phyloP scores from a whole-genome alignment of 768 basidiomycete species.

The Boletus sp. region DNA sequence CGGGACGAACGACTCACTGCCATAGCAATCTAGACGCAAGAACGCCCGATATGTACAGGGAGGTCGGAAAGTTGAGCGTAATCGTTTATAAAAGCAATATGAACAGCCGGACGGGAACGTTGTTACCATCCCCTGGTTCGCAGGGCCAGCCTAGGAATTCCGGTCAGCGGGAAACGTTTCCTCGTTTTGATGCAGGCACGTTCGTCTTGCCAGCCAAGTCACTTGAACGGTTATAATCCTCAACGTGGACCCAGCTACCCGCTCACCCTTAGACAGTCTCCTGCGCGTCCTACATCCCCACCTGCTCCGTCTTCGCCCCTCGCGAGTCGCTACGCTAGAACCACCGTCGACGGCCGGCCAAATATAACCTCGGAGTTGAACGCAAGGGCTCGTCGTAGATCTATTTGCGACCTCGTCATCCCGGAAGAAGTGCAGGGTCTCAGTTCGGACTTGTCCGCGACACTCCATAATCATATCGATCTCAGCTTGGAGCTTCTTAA shows the following conservation, averaged over 20 bases:
- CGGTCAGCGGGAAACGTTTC: constrained; percentile 8
- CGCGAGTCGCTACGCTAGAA: constrained; percentile 9
- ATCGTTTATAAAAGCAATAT: constrained; percentile 32
- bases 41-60: constrained; percentile 30
- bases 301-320: constrained; percentile 22
- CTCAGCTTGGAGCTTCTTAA: constrained; percentile 43
- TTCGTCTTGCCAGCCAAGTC: constrained; percentile 27
- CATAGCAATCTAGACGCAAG: constrained; percentile 10
- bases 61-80: constrained; percentile 16
- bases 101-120: constrained; percentile 6
- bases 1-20: constrained; percentile 11
- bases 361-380: constrained; percentile 1
- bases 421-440: constrained; percentile 26
- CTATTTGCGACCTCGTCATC: constrained; percentile 30
- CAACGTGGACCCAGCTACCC: constrained; percentile 19
- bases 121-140: constrained; percentile 9
- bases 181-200: constrained; percentile 33
- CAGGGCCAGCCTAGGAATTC: constrained; percentile 7
- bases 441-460: constrained; percentile 34
- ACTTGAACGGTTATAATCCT: constrained; percentile 18
- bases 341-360: constrained; percentile 3
- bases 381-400: constrained; percentile 15
- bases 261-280: constrained; percentile 7
- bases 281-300: constrained; percentile 2
- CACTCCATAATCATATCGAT: constrained; percentile 33